These are phyloP conservation scores for Physcomitrellopsis africana DNA, from an alignment of 225 moss, liverwort and hornwort species.

Conservation along the genomic window DNA sequence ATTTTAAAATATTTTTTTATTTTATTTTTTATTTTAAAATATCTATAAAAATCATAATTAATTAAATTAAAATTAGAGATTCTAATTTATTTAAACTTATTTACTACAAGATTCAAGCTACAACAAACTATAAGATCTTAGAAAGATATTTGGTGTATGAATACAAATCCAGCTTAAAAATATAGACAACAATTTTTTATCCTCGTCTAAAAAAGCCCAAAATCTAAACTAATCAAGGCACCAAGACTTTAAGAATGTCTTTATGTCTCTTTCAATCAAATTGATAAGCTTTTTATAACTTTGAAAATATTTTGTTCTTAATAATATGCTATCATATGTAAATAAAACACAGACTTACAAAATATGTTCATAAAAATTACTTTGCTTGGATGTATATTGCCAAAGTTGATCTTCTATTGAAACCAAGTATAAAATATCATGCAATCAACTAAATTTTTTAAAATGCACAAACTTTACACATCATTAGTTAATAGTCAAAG, in stretches of 20 bases:
- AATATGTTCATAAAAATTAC: too few relatives aligned
- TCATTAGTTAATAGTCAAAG: constrained; percentile 17
- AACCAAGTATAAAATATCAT: not conserved
- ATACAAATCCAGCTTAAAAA: constrained; percentile 34
- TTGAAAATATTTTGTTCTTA: constrained; percentile 71
- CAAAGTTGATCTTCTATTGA: too few relatives aligned
- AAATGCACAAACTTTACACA: constrained; percentile 19
- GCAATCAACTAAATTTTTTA: not conserved
- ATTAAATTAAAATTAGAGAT: too few relatives aligned
- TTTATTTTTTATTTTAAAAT: too few relatives aligned
- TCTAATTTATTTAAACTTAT: too few relatives aligned
- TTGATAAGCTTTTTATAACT: constrained; percentile 81
- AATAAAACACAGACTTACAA: not conserved
- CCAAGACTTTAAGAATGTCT: constrained; percentile 82
- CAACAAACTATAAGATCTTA: too few relatives aligned
- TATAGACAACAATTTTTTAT: constrained; percentile 91
- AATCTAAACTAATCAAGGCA: constrained; percentile 70
- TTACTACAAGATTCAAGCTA: too few relatives aligned
- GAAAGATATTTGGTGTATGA: too few relatives aligned
- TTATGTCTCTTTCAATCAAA: constrained; percentile 65
- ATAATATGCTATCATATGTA: constrained; percentile 64
- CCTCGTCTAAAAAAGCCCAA: constrained; percentile 69
- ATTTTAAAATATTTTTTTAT: too few relatives aligned
- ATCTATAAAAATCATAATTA: too few relatives aligned
- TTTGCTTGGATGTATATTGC: not conserved